Evolutionary conservation across 441 rosid genomes (phyloP), one percentile per base, ranked within the genome.

Genomic region (Erodium moschatum): DNA sequence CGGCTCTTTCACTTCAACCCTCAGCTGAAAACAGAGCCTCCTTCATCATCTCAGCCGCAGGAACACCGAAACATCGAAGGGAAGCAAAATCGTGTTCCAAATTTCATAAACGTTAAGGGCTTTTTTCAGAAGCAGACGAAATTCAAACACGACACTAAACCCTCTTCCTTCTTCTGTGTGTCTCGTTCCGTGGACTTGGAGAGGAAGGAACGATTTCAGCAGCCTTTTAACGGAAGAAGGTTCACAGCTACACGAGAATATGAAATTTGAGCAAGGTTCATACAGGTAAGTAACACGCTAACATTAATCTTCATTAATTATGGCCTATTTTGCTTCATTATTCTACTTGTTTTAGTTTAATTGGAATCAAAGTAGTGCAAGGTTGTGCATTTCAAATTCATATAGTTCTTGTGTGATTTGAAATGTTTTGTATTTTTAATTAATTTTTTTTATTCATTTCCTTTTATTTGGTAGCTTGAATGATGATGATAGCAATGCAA

Each of bases 401-500:
- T 19, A 7, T 19, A 56, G 62, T 19, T 56, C 10, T 56, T 56
- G 21, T 19, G 5, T 11, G 12, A 10, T 56, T 56, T 8, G 27
- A 56, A 7, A 18, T 19, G 63, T 56, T 56, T 19, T 5, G 12
- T 8, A 9, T 56, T 56, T 56, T 2, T 56, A 56, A 56, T 56
- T 6, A 10, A 11, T 44, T 1, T 12, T 44, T 10, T 4, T 38
- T 10, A 44, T 12, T 12, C 11, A 44, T 50, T 67, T 80, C 40
- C 63, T 46, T 74, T 61, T 52, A 21, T 69, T 70, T 74, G 69
- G 21, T 62, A 87, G 88, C 68, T 68, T 64, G 72, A 81, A 74
- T 24, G 27, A 2, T 2, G 71, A 46, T n/a, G 91, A 84, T 72
- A 78, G 86, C 84, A 88, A 89, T 80, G 86, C 85, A 19, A 40